Evolutionary conservation across 2,329 filamentous ascomycete genomes (phyloP).

Genomic region (Ascochyta rabiei): DNA sequence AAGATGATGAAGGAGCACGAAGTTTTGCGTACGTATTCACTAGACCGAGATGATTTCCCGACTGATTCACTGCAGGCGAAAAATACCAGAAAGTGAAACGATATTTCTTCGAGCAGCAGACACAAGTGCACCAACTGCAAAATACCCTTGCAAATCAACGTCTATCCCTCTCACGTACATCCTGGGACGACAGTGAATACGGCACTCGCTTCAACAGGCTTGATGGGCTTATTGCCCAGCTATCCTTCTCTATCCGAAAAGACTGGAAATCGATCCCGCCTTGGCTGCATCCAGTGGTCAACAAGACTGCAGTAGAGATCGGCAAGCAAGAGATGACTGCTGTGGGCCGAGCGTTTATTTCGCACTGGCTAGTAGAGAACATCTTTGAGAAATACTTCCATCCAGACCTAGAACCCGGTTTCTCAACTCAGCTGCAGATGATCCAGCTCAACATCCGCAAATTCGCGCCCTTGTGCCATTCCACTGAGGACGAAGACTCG

Average conservation of each 20-base stretch:
- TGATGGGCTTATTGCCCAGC: slow-evolving; percentile 91
- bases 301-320: slow-evolving; percentile 80
- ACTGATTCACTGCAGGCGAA: slow-evolving; percentile 62
- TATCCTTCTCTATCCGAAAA: slow-evolving; percentile 95
- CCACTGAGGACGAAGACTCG: slow-evolving; percentile 87
- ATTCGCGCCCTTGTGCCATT: slow-evolving; percentile 74
- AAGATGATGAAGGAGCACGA: slow-evolving; percentile 58
- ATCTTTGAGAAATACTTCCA: slow-evolving; percentile 94
- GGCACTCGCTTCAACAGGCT: slow-evolving; percentile 85
- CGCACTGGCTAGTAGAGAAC: slow-evolving; percentile 87
- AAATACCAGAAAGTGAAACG: slow-evolving; percentile 99
- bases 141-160: slow-evolving; percentile 97
- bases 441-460: slow-evolving; percentile 88
- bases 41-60: background rate
- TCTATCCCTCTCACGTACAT: slow-evolving; percentile 90
- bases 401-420: slow-evolving; percentile 75
- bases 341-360: slow-evolving; percentile 86
- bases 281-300: slow-evolving; percentile 82
- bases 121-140: slow-evolving; percentile 90
- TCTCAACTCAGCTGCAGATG: slow-evolving; percentile 80
- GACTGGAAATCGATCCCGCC: slow-evolving; percentile 82
- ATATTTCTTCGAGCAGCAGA: slow-evolving; percentile 91
- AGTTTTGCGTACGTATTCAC: slow-evolving; percentile 52
- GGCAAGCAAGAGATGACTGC: slow-evolving; percentile 99
- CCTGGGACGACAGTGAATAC: slow-evolving; percentile 95